These are phyloP conservation scores for Cyclotella cryptica DNA, from an alignment of 108 stramenopile species.

Conservation along the genomic window DNA sequence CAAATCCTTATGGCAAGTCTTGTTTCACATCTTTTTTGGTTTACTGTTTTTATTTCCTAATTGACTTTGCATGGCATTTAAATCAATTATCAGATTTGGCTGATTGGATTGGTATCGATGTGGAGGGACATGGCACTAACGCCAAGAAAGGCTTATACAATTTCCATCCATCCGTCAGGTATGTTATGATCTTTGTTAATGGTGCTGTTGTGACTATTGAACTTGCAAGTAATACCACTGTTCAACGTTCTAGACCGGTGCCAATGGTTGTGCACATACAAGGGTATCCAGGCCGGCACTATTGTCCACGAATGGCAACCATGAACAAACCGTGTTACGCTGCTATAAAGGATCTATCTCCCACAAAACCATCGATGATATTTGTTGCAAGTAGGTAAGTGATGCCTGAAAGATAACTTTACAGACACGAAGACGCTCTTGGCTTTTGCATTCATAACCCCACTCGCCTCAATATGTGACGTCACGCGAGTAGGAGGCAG, in stretches of 20 bases:
- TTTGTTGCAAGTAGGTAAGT: constrained; percentile 86
- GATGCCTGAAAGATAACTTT: neutral
- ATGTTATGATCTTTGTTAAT: neutral
- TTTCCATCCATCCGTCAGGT: constrained; percentile 93
- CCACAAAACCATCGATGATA: constrained; percentile 92
- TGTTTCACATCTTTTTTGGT: neutral
- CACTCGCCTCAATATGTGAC: constrained; percentile 51
- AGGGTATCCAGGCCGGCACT: constrained; percentile 95
- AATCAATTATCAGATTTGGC: constrained; percentile 73
- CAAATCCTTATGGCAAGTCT: constrained; percentile 76
- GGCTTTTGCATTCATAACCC: too few relatives aligned
- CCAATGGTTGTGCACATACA: constrained; percentile 95
- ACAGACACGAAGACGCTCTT: too few relatives aligned
- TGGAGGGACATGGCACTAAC: constrained; percentile 41
- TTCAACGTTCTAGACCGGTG: constrained; percentile 70
- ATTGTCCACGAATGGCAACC: constrained; percentile 96
- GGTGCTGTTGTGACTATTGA: too few relatives aligned
- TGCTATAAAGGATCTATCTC: constrained; percentile 94
- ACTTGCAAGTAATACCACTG: neutral
- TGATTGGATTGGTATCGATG: constrained; percentile 96
- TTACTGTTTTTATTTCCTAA: neutral
- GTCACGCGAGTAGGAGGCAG: constrained; percentile 77
- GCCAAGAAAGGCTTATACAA: constrained; percentile 87
- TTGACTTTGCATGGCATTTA: neutral
- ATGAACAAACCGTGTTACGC: constrained; percentile 99